These are phyloP conservation scores for Neopestalotiopsis clavispora DNA, from an alignment of 2,329 filamentous ascomycete species.

Conservation along the genomic window DNA sequence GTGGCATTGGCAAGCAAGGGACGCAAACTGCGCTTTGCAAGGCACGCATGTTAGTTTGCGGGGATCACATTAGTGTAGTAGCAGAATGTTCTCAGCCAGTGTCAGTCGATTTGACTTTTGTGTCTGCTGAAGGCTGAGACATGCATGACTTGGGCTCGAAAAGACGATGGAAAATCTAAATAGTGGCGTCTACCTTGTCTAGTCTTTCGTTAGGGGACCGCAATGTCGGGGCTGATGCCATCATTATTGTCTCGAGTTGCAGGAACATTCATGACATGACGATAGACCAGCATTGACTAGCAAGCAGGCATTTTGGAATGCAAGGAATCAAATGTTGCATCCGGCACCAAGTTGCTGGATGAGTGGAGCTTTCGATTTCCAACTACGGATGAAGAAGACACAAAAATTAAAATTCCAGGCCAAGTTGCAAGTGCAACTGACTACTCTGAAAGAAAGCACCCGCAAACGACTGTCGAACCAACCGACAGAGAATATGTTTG, in stretches of 20 bases:
- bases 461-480: not conserved
- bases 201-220: not conserved
- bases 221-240: not conserved
- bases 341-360: not conserved
- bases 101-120: not conserved
- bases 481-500: conserved; percentile 8
- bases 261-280: not conserved
- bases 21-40: no score
- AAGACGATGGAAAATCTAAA: not conserved
- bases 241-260: not conserved
- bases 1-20: no score
- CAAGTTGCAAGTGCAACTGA: not conserved
- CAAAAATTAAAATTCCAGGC: not conserved
- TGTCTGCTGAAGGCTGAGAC: not conserved
- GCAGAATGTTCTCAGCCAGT: no score
- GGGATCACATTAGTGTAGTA: no score
- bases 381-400: not conserved
- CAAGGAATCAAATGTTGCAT: not conserved
- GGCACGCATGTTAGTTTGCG: no score
- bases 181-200: not conserved
- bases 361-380: not conserved
- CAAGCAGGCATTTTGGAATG: not conserved
- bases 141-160: not conserved
- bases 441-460: not conserved
- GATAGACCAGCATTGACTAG: not conserved